Evolutionary conservation across 148 eudicot genomes (phyloP), one percentile per base, ranked within the genome.

Genomic region (Camellia granthamiana): DNA sequence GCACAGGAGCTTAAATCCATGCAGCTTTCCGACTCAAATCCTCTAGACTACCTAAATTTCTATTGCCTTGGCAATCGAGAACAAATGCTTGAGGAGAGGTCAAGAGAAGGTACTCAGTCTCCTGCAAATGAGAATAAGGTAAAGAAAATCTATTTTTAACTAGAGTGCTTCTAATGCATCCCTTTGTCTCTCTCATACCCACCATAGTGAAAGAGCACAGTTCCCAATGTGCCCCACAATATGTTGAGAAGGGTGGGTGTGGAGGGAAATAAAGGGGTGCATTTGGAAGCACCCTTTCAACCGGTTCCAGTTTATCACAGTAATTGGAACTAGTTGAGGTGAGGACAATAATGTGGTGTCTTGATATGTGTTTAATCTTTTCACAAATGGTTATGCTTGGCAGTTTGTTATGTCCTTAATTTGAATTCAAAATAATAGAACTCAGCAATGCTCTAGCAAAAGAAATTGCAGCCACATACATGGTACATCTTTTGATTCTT

Each of bases 51-150:
- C 84, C 82, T 96, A 79, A 96, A 93, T 84, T 96, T 96, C 87
- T 96, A 88, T 83, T 93, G 93, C 85, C 93, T 96, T 79, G 99
- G 98, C 47, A 93, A 96, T 38, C 89, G 98, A 66, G 99, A 96
- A 84, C 87, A 89, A 74, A 75, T 89, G 46, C 88, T 95, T 7
- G 85, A 83, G 67, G 90, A 85, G 59, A 75, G 66, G 47, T 13
- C 13, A 51, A 76, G 63, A 47, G 91, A 88, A 81, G 65, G 58
- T 43, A 72, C 84, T 61, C 82, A 85, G 78, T 71, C 81, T 74
- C 72, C 89, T 75, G 82, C 86, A 65, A 87, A 83, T 81, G 82
- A 79, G 64, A 78, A 77, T 64, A 87, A 91, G 97, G 95, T 91
- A 82, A 56, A 74, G 19, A 13, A 67, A 59, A 68, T 67, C 65